Evolutionary conservation across 257 asterid genomes (phyloP).

Genomic region (Nicotiana otophora): DNA sequence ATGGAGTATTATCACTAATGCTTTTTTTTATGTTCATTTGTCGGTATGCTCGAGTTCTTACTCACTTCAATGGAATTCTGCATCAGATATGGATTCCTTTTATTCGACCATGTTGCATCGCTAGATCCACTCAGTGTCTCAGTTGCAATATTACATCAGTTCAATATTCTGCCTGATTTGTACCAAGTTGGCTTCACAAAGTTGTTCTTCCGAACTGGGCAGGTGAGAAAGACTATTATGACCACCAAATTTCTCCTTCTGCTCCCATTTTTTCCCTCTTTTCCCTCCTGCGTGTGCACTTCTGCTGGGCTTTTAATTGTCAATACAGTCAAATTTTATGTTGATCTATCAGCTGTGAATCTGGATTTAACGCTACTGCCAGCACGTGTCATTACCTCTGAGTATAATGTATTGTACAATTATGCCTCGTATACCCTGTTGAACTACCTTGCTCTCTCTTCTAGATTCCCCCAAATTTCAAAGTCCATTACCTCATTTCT

Average conservation of each 20-base stretch:
- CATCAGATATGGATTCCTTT: conserved; percentile 92
- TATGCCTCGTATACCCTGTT: background rate
- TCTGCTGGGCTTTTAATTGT: background rate
- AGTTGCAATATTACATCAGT: conserved; percentile 94
- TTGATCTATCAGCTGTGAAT: background rate
- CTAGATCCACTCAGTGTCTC: conserved; percentile 96
- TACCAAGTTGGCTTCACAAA: conserved; percentile 98
- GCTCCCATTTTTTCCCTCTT: background rate
- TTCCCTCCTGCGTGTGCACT: background rate
- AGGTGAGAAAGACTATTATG: conserved; percentile 42
- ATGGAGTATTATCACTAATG: background rate
- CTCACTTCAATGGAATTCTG: background rate
- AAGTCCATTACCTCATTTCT: background rate
- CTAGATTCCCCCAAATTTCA: background rate
- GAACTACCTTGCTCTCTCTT: background rate
- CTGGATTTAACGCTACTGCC: background rate
- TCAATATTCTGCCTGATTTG: conserved; percentile 95
- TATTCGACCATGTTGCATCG: conserved; percentile 84
- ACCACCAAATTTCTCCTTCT: background rate
- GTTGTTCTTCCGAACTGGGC: conserved; percentile 96
- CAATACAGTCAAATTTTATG: background rate
- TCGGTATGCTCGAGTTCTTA: background rate
- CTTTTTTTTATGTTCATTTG: background rate
- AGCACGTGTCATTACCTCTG: background rate
- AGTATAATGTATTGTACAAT: background rate